Conservation (phyloP, 2,329 filamentous ascomycete species). For the Orbilia brochopaga region DNA sequence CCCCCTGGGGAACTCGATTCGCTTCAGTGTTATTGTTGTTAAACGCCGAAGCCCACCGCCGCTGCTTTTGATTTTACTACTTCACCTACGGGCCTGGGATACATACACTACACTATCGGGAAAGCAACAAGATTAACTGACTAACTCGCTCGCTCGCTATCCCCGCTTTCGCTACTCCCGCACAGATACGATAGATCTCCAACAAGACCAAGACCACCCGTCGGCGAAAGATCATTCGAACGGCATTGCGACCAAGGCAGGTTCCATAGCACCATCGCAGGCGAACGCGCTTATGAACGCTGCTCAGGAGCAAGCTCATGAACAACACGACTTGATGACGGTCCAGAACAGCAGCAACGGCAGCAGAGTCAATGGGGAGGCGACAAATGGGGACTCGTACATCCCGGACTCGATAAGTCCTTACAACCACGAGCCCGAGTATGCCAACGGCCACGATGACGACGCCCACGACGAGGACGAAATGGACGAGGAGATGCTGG, state of each 20-base stretch:
- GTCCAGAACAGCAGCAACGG: constrained; percentile 62
- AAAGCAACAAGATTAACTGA: not conserved
- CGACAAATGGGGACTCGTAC: constrained; percentile 63
- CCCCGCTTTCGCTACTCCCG: constrained; percentile 23
- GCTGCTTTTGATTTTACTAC: constrained; percentile 6
- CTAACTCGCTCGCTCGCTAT: not conserved
- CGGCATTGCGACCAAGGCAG: constrained; percentile 61
- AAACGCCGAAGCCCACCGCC: constrained; percentile 2
- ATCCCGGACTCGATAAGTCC: constrained; percentile 59
- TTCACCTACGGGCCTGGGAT: not conserved
- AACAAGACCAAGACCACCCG: constrained; percentile 74
- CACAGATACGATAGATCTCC: constrained; percentile 91
- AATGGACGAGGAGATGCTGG: constrained; percentile 92
- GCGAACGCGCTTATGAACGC: constrained; percentile 82
- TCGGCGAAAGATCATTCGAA: constrained; percentile 80
- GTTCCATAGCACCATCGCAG: constrained; percentile 77
- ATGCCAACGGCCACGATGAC: constrained; percentile 69
- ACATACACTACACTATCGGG: not conserved
- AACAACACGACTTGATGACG: constrained; percentile 66
- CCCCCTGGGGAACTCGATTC: not conserved
- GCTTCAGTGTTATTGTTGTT: constrained; percentile 1
- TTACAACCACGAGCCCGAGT: constrained; percentile 60
- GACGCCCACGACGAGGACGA: constrained; percentile 69
- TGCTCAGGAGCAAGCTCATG: constrained; percentile 75
- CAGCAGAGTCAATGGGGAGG: constrained; percentile 66